These are phyloP conservation scores for Apostasia ramifera DNA, from an alignment of 106 monocot species.

Conservation along the genomic window DNA sequence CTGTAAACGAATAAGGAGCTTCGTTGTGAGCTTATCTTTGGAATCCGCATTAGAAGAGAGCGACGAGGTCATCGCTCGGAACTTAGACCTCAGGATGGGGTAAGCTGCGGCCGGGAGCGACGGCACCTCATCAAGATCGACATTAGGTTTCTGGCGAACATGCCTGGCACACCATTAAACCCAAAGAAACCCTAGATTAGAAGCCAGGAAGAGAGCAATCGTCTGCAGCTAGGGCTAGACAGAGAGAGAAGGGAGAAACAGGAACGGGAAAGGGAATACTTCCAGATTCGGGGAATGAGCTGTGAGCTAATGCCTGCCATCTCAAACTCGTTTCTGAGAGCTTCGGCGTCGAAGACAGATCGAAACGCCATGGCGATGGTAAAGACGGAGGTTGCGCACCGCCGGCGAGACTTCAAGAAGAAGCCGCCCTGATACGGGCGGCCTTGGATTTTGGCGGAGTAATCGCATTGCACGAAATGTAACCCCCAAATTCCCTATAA, in stretches of 20 bases:
- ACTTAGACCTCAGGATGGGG: constrained; percentile 63
- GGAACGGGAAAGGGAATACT: constrained; percentile 11
- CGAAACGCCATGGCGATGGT: constrained; percentile 26
- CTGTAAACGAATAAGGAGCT: constrained; percentile 92
- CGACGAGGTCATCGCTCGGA: constrained; percentile 60
- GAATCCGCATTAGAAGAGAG: constrained; percentile 67
- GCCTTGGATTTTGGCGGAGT: no score
- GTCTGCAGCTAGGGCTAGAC: not conserved
- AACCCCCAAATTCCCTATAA: no score
- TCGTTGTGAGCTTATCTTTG: constrained; percentile 66
- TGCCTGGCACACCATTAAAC: constrained; percentile 27
- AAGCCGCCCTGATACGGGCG: no score
- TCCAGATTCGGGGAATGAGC: constrained; percentile 70
- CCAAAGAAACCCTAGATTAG: constrained; percentile 12
- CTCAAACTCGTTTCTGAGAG: constrained; percentile 46
- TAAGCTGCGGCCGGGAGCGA: constrained; percentile 84
- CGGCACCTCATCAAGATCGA: constrained; percentile 60
- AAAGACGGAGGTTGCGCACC: not conserved
- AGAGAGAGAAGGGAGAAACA: not conserved
- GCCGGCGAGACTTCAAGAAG: no score
- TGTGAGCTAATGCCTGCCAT: constrained; percentile 39
- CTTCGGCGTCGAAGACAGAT: constrained; percentile 70
- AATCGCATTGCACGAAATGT: no score
- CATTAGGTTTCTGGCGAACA: constrained; percentile 69
- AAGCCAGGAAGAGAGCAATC: not conserved